A percentile compares a stretch with the other conserved stretches of the same genome.
phyloP scores from a whole-genome alignment of 2,329 filamentous ascomycete genomes.

The Phaeomoniella chlamydospora region DNA sequence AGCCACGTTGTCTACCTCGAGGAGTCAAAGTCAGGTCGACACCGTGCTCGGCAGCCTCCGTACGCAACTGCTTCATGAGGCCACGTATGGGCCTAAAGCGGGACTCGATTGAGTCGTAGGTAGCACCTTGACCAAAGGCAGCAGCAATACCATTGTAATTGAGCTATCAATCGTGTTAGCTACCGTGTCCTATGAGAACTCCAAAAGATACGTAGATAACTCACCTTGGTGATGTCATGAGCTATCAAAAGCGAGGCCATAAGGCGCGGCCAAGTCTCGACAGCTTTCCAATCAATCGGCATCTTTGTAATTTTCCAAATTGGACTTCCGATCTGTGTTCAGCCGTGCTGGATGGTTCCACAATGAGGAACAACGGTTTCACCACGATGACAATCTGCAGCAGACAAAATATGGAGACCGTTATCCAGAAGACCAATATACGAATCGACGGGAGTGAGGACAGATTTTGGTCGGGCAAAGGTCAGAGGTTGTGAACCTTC shows the following conservation, averaged over 20 bases:
- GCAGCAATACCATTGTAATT: slow-evolving; percentile 27
- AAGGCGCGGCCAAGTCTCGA: slow-evolving; percentile 13
- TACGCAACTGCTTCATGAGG: not conserved
- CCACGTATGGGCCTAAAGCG: slow-evolving; percentile 16
- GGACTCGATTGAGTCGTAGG: slow-evolving; percentile 32
- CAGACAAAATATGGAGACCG: no score
- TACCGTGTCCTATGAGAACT: slow-evolving; percentile 1
- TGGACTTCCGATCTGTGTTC: not conserved
- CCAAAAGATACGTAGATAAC: no score
- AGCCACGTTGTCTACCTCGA: not conserved
- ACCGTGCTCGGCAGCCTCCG: not conserved
- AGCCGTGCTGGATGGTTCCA: not conserved
- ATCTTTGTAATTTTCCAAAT: no score
- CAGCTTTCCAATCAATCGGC: slow-evolving; percentile 16
- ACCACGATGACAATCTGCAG: no score
- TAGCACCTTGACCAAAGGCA: slow-evolving; percentile 29
- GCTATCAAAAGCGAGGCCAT: slow-evolving; percentile 15
- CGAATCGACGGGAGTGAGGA: no score
- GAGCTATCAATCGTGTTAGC: slow-evolving; percentile 18
- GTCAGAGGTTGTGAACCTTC: no score
- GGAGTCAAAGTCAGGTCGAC: not conserved
- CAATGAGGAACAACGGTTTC: no score
- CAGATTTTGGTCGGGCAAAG: no score
- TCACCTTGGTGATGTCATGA: slow-evolving; percentile 14
- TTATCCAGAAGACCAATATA: no score